Percentiles rank a stretch among this genome's conserved stretches.
Conservation (phyloP, 2,329 filamentous ascomycete genomes). For the Arthroderma sp. region DNA sequence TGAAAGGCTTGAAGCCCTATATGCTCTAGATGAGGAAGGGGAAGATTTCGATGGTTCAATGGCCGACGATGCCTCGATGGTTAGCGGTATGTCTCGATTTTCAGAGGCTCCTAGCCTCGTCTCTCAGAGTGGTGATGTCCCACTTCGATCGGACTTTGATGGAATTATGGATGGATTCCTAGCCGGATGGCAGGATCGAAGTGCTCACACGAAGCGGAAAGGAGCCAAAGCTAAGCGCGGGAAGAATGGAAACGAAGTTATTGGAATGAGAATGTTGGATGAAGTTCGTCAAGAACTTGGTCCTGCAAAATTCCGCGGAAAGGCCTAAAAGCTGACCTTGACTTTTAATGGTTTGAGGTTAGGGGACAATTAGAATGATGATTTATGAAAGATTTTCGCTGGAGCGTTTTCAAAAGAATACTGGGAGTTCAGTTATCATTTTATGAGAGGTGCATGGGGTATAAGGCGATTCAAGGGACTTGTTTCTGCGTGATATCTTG, state of each 20-base stretch:
- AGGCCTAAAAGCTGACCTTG: constrained; percentile 13
- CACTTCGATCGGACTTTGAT: constrained; percentile 68
- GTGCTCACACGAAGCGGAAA: constrained; percentile 29
- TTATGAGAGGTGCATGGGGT: too few relatives aligned
- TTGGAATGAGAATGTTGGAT: constrained; percentile 76
- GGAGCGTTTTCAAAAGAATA: too few relatives aligned
- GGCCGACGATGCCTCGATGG: constrained; percentile 33
- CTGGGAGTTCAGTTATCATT: too few relatives aligned
- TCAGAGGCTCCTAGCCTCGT: constrained; percentile 50
- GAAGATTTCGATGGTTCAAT: constrained; percentile 33
- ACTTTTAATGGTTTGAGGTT: background rate
- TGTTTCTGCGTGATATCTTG: too few relatives aligned
- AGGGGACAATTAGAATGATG: background rate
- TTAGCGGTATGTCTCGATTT: constrained; percentile 27
- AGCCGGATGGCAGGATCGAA: constrained; percentile 41
- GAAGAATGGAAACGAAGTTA: constrained; percentile 69
- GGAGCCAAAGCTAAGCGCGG: constrained; percentile 44
- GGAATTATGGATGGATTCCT: constrained; percentile 88
- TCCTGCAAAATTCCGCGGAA: constrained; percentile 49
- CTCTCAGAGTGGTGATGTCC: constrained; percentile 32
- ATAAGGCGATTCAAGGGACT: too few relatives aligned
- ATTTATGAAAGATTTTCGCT: too few relatives aligned
- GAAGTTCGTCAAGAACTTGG: constrained; percentile 74
- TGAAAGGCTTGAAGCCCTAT: constrained; percentile 77
- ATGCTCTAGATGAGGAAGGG: constrained; percentile 48